Evolutionary conservation across 345 rosid genomes (phyloP).

Genomic region (Cardamine occulta): DNA sequence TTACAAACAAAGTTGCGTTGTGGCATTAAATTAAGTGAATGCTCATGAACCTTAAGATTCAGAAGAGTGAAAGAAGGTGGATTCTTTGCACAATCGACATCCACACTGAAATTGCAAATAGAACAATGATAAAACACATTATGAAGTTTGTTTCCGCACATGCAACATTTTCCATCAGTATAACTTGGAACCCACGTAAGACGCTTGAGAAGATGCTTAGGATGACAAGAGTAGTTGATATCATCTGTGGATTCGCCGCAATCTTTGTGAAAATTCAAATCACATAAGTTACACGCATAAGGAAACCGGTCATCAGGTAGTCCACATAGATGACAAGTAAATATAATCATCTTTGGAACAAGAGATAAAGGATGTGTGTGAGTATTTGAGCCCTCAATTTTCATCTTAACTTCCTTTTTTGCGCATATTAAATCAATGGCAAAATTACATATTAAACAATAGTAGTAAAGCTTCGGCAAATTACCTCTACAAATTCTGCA

Average conservation of each 20-base stretch:
- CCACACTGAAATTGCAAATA: no score
- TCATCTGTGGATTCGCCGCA: background rate
- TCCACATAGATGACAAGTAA: constrained; percentile 12
- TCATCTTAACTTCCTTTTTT: background rate
- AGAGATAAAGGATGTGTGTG: background rate
- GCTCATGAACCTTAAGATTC: no score
- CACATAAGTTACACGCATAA: background rate
- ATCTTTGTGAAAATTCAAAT: constrained; percentile 15
- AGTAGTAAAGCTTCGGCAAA: background rate
- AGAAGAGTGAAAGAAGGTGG: no score
- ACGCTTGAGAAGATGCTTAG: background rate
- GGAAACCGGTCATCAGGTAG: background rate
- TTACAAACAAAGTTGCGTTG: no score
- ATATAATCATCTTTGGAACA: background rate
- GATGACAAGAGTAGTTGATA: constrained; percentile 4
- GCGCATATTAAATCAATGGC: background rate
- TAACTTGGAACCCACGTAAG: background rate
- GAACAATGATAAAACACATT: no score
- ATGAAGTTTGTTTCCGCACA: background rate
- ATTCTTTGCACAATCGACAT: no score
- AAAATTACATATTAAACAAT: background rate
- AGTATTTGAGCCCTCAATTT: background rate
- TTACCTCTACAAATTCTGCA: constrained; percentile 6
- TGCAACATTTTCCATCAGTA: background rate
- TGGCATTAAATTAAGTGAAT: no score